Conservation (phyloP, 129 eudicot genomes). For the Cynara cardunculus region DNA sequence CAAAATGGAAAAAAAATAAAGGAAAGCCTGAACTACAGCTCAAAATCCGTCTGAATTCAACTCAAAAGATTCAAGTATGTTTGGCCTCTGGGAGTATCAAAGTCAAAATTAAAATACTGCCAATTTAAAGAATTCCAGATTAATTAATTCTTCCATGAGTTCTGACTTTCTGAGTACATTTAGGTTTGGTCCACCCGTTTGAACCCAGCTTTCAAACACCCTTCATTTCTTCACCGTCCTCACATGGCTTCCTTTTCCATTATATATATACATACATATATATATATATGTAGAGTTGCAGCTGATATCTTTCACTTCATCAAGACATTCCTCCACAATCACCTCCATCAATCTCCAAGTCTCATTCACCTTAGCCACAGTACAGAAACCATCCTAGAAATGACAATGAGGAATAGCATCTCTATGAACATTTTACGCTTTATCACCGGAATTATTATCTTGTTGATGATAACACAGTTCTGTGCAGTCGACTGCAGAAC, state of each 20-base stretch:
- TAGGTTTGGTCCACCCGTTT: background rate
- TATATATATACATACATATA: background rate
- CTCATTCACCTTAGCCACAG: background rate
- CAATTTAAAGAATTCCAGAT: background rate
- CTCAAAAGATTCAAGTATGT: slow-evolving; percentile 13
- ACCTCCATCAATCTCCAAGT: background rate
- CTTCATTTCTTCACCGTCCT: background rate
- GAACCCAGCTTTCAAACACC: background rate
- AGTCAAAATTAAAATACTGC: slow-evolving; percentile 4
- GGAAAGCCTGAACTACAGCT: background rate
- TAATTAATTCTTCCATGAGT: background rate
- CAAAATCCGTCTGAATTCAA: slow-evolving; percentile 29
- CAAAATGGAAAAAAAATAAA: background rate
- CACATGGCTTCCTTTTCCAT: background rate
- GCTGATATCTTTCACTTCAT: background rate
- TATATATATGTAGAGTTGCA: background rate
- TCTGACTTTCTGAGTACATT: background rate
- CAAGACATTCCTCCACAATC: background rate
- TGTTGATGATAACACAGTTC: slow-evolving; percentile 5
- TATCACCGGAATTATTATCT: background rate
- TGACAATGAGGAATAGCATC: background rate
- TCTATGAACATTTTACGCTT: background rate
- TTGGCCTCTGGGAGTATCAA: background rate
- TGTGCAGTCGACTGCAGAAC: slow-evolving; percentile 8
- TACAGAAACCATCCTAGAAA: background rate